Conservation (phyloP, 2,329 filamentous ascomycete genomes). For the Pseudogymnoascus pannorum region DNA sequence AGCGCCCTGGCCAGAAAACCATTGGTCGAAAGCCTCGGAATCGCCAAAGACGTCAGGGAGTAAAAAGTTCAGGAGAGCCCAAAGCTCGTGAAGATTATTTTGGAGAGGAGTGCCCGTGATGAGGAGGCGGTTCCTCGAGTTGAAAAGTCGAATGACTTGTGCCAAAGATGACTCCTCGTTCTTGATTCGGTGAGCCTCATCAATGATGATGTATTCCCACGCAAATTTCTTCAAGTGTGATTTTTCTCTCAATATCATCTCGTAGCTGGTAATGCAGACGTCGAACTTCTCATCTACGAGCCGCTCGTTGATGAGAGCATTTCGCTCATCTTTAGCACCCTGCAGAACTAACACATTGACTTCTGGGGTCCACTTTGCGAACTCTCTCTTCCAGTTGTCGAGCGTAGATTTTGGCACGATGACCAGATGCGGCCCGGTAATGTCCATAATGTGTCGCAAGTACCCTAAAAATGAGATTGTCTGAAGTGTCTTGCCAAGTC, state of each 20-base stretch:
- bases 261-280: slow-evolving; percentile 96
- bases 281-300: slow-evolving; percentile 95
- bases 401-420: slow-evolving; percentile 94
- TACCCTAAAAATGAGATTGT: slow-evolving; percentile 97
- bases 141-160: slow-evolving; percentile 93
- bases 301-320: slow-evolving; percentile 79
- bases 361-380: slow-evolving; percentile 88
- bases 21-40: slow-evolving; percentile 92
- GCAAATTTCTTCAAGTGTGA: slow-evolving; percentile 92
- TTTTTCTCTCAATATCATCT: slow-evolving; percentile 97
- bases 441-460: slow-evolving; percentile 81
- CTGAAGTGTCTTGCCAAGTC: slow-evolving; percentile 92
- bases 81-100: slow-evolving; percentile 96
- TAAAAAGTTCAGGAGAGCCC: slow-evolving; percentile 94
- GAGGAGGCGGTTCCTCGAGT: slow-evolving; percentile 86
- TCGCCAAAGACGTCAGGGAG: slow-evolving; percentile 98
- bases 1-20: slow-evolving; percentile 85
- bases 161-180: slow-evolving; percentile 97
- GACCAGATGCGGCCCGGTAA: slow-evolving; percentile 83
- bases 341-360: slow-evolving; percentile 91
- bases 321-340: slow-evolving; percentile 88
- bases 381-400: slow-evolving; percentile 97
- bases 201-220: slow-evolving; percentile 99
- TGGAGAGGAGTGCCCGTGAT: slow-evolving; percentile 96
- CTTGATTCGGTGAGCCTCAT: slow-evolving; percentile 97